Conservation (phyloP, 106 monocot genomes). For the Xerophyta viscosa region DNA sequence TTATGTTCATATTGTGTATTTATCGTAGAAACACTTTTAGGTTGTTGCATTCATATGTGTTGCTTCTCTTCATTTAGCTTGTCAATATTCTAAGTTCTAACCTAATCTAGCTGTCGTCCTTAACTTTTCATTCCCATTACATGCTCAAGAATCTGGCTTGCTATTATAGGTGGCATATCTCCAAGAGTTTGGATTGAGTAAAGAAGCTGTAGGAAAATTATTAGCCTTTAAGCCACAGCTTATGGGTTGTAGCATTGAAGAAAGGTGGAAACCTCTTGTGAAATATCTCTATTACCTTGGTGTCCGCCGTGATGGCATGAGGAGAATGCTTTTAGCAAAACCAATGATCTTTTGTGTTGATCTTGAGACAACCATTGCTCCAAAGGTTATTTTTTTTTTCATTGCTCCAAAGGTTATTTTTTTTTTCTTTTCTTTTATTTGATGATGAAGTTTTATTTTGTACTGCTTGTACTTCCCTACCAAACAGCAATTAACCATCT, state of each 20-base stretch:
- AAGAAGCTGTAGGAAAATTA: constrained; percentile 54
- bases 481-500: no score
- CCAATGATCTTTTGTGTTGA: constrained; percentile 89
- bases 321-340: constrained; percentile 70
- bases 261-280: constrained; percentile 91
- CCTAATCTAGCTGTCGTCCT: no score
- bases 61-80: no score
- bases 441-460: no score
- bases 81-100: no score
- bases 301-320: constrained; percentile 83
- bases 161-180: constrained; percentile 69
- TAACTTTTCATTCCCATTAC: no score
- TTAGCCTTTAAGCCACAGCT: constrained; percentile 83
- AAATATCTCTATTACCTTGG: constrained; percentile 91
- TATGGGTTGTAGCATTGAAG: constrained; percentile 94
- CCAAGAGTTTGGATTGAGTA: constrained; percentile 71
- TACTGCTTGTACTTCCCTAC: no score
- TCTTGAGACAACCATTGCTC: constrained; percentile 79
- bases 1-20: no score
- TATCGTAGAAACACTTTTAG: neutral
- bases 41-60: no score
- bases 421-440: constrained; percentile 14
- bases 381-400: constrained; percentile 58
- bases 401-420: no score
- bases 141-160: neutral